These are phyloP conservation scores for Fomitopsis betulina DNA, from an alignment of 1,284 basidiomycete species.

Conservation along the genomic window DNA sequence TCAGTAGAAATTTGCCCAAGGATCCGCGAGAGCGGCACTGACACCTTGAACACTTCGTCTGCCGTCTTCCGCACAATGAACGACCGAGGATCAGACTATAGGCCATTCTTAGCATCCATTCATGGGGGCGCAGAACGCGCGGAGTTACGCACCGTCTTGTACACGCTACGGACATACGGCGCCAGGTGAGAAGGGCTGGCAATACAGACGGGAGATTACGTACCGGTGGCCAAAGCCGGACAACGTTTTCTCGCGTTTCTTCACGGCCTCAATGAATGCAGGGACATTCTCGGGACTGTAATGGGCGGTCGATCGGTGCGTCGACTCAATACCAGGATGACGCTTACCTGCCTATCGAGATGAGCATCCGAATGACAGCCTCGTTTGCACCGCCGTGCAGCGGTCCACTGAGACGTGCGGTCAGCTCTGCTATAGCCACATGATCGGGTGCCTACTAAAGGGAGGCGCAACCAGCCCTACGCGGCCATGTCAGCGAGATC, in stretches of 20 bases:
- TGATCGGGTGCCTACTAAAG: conserved; percentile 55
- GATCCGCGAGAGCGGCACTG: conserved; percentile 18
- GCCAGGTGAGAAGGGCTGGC: not conserved
- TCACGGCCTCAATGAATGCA: conserved; percentile 79
- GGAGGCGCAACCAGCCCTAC: conserved; percentile 76
- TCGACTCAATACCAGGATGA: not conserved
- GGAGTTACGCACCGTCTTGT: conserved; percentile 62
- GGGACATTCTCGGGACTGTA: conserved; percentile 77
- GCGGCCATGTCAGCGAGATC: not conserved
- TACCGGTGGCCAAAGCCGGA: conserved; percentile 85
- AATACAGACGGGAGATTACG: conserved; percentile 15
- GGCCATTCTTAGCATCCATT: not conserved
- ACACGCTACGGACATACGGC: conserved; percentile 42
- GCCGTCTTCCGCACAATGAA: conserved; percentile 86
- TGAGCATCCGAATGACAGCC: conserved; percentile 86
- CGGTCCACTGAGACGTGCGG: conserved; percentile 53
- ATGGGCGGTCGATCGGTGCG: not conserved
- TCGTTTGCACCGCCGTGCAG: conserved; percentile 84
- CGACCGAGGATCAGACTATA: conserved; percentile 81
- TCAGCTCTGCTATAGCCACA: not conserved
- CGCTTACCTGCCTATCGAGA: conserved; percentile 74
- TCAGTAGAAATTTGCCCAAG: not conserved
- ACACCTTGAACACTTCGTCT: conserved; percentile 85
- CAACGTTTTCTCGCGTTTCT: conserved; percentile 79
- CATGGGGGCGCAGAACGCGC: not conserved